Base-by-base conservation (phyloP, 305 asterid species). In the Withania somnifera region DNA sequence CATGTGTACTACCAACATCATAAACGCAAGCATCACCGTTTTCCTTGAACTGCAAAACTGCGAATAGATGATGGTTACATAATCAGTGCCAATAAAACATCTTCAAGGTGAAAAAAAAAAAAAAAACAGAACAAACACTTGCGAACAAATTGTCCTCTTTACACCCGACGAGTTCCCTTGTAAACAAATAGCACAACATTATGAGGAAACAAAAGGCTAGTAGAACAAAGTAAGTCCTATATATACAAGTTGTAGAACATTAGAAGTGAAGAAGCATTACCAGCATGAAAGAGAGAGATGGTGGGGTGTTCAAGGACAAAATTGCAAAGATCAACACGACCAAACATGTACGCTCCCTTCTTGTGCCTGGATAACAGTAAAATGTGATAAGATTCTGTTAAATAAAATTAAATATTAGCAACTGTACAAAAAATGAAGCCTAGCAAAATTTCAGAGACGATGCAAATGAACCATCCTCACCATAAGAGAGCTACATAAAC, bases 261-360 rank as follows among this genome's bases (percentile, higher is more conserved):
- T 80, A 50, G 10, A 20, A n/a, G 26, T 32, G 11, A 82, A 82
- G 84, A 81, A 85, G 68, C 73, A 76, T 11, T 90, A 95, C 99
- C 98, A 13, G 99, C 98, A 78, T 96, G 99, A 89, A 96, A 96
- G 28, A 98, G 88, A 53, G 99, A 96, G 73, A 96, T 89, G 19
- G 98, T 96, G 2, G 98, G 99, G 88, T 96, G 99, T 86, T 94
- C 98, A 19, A 96, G 94, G 87, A 94, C 87, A 83, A 96, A 94
- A 84, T 96, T 98, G 22, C 98, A 96, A 69, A 94, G 86, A 88
- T 94, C 99, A 82, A 94, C 98, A 30, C 98, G 97, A 80, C 99
- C 99, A 88, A 96, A 96, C 98, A 96, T 94, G 89, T 91, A 96
- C 22, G 98, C 98, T 77, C 98, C 99, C 87, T 96, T 96, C 91